phyloP scores from a whole-genome alignment of 768 basidiomycete species.

The Termitomyces titanicus region DNA sequence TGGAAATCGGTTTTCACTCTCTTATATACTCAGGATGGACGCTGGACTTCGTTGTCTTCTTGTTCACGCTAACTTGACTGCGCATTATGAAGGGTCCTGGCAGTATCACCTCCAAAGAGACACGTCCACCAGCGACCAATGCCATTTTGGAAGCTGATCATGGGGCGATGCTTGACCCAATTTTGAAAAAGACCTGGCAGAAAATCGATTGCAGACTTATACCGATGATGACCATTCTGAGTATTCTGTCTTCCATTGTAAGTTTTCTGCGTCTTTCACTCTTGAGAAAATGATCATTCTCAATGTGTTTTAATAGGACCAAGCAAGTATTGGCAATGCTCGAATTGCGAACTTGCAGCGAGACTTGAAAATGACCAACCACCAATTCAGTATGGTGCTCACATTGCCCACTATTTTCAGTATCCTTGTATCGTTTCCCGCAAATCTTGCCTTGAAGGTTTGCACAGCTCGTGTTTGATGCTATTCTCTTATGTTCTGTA shows the following conservation, averaged over 20 bases:
- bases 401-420: slow-evolving; percentile 51
- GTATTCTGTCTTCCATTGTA: slow-evolving; percentile 35
- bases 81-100: no score
- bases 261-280: slow-evolving; percentile 31
- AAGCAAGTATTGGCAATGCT: slow-evolving; percentile 57
- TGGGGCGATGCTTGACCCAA: background rate
- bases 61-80: no score
- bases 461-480: background rate
- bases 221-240: slow-evolving; percentile 32
- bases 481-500: background rate
- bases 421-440: slow-evolving; percentile 55
- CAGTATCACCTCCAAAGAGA: no score
- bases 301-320: slow-evolving; percentile 30
- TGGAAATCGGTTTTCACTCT: no score
- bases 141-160: no score
- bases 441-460: slow-evolving; percentile 55
- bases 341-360: slow-evolving; percentile 56
- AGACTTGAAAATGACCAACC: slow-evolving; percentile 48
- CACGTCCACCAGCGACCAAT: no score
- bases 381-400: slow-evolving; percentile 46
- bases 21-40: no score
- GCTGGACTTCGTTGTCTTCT: no score
- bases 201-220: slow-evolving; percentile 35
- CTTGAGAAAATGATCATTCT: slow-evolving; percentile 25
- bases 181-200: slow-evolving; percentile 19